Conservation (phyloP, 2,329 filamentous ascomycete genomes). For the Hypoxylon sp. region DNA sequence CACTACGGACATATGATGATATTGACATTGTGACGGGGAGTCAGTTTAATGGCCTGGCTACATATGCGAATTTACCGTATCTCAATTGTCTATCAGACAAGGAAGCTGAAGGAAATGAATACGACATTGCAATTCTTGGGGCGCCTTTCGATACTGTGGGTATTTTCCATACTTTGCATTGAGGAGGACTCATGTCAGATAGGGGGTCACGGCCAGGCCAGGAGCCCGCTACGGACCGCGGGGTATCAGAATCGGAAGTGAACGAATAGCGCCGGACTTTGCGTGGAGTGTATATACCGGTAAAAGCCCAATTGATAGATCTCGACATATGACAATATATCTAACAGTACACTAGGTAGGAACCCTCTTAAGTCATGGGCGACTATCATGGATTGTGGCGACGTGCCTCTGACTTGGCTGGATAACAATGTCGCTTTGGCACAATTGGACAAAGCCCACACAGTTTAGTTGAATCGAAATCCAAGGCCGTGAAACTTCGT, state of each 20-base stretch:
- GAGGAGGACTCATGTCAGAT: slow-evolving; percentile 15
- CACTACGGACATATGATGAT: slow-evolving; percentile 50
- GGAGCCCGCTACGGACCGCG: slow-evolving; percentile 57
- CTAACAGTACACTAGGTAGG: slow-evolving; percentile 51
- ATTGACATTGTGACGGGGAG: slow-evolving; percentile 61
- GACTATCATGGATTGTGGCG: slow-evolving; percentile 82
- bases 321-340: background rate
- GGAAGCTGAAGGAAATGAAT: slow-evolving; percentile 56
- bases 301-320: slow-evolving; percentile 10
- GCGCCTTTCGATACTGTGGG: slow-evolving; percentile 66
- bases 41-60: slow-evolving; percentile 70
- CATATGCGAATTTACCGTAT: slow-evolving; percentile 74
- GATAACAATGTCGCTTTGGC: slow-evolving; percentile 81
- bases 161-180: slow-evolving; percentile 1
- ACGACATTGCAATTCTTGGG: slow-evolving; percentile 71
- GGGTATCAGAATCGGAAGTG: slow-evolving; percentile 54
- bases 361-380: slow-evolving; percentile 83
- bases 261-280: slow-evolving; percentile 47
- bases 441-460: slow-evolving; percentile 80
- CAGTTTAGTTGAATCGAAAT: slow-evolving; percentile 53
- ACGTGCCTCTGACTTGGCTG: slow-evolving; percentile 82
- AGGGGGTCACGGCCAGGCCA: slow-evolving; percentile 55
- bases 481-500: background rate
- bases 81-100: slow-evolving; percentile 72
- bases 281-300: slow-evolving; percentile 66